Base-by-base conservation (phyloP, 495 filamentous ascomycete species). In the Neurospora cerealis region DNA sequence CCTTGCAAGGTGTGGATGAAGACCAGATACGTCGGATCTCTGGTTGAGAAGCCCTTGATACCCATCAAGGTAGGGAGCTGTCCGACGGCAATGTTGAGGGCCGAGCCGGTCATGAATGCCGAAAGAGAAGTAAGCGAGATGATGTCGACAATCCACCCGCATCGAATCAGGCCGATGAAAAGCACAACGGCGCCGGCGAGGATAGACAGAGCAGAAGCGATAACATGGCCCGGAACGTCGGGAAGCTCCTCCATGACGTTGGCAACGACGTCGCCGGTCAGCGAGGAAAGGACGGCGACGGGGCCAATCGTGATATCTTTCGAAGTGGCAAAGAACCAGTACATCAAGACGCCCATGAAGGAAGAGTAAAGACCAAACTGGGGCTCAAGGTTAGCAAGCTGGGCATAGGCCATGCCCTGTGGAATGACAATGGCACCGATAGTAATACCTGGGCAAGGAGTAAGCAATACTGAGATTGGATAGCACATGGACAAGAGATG, bases 251-350 rank as follows among this genome's bases (percentile, higher is more conserved):
- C 81, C 24, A 82, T 76, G 8, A 91, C 89, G 10, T 91, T 83
- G 11, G 85, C 74, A 46, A 98, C 90, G 41, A 99, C 89, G 40
- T 90, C 90, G 62, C 96, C 96, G 8, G 91, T 91, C 48, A 99
- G 81, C 13, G 93, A 96, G 1, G 96, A 98, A 88, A 98, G 90
- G 72, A 99, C 96, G 70, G 96, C 96, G 66, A 99, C 96, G 54
- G 96, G 96, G n/a, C 96, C 96, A 71, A 99, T 98, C 9, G 96
- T 98, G 79, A 99, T 98, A 82, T 99, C 96, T 79, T 99, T 99
- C 0, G 96, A 98, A 2, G 96, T 99, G 2, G 96, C 96, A 77
- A 99, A 98, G 81, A 98, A 96, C 96, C 96, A 98, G 77, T 99
- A 99, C 69, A 97, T 81, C 74, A 98, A 80, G 5, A 98, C 95